Percentiles rank a stretch among this genome's conserved stretches.
phyloP scores from a whole-genome alignment of 2,329 filamentous ascomycete genomes.

The Colletotrichum endophyticum region DNA sequence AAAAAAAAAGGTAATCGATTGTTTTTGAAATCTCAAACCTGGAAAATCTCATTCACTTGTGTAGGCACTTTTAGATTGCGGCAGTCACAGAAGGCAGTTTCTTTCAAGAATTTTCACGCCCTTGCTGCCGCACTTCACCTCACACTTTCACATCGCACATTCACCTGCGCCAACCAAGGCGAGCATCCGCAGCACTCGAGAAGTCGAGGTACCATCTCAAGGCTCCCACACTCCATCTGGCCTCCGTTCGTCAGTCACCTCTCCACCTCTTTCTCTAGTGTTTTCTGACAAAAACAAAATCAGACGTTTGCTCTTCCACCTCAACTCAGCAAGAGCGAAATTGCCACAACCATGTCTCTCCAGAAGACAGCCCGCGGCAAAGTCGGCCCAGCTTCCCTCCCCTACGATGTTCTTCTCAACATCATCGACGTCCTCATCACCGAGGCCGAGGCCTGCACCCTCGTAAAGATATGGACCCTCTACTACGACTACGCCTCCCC shows the following conservation, averaged over 20 bases:
- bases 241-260: neutral
- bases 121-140: neutral
- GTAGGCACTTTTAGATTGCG: neutral
- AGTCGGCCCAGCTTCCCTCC: neutral
- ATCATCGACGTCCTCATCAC: neutral
- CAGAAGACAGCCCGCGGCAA: neutral
- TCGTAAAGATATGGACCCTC: neutral
- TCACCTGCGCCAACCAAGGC: neutral
- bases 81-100: neutral
- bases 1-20: neutral
- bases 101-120: neutral
- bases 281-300: neutral
- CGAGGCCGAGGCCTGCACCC: neutral
- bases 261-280: neutral
- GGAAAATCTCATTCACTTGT: fast-evolving
- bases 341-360: neutral
- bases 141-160: no score
- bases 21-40: neutral
- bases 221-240: neutral
- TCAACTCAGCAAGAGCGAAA: neutral
- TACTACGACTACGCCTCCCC: neutral
- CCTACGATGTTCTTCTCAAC: neutral
- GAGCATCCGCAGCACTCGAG: neutral
- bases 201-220: neutral
- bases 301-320: neutral